phyloP scores from a whole-genome alignment of 2,329 filamentous ascomycete species.

The Dichotomopilus funicola region DNA sequence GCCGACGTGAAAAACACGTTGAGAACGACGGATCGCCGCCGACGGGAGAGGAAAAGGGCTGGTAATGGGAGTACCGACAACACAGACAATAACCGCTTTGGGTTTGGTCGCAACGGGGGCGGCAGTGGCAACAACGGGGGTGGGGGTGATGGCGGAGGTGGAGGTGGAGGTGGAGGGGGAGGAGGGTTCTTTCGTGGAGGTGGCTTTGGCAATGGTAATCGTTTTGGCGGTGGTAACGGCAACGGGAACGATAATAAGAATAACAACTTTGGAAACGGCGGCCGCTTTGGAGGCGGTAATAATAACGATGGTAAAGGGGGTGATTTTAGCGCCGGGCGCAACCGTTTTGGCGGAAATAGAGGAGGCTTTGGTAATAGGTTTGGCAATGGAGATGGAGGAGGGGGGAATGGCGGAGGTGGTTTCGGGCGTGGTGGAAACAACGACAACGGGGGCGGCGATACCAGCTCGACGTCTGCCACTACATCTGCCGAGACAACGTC shows the following conservation, averaged over 20 bases:
- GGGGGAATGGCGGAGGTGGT: not conserved
- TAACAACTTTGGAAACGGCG: not conserved
- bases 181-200: not conserved
- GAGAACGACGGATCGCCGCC: slow-evolving; percentile 3
- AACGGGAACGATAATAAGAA: not conserved
- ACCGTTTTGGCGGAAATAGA: not conserved
- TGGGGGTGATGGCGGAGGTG: not conserved
- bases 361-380: not conserved
- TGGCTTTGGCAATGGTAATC: not conserved
- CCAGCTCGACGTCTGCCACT: slow-evolving; percentile 1
- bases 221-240: not conserved
- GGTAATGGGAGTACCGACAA: not conserved
- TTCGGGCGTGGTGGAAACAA: slow-evolving; percentile 7
- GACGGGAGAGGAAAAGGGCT: slow-evolving; percentile 1
- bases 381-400: not conserved
- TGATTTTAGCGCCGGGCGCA: not conserved
- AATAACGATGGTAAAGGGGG: not conserved
- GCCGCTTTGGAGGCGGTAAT: not conserved
- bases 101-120: slow-evolving; percentile 6
- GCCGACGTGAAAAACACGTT: slow-evolving; percentile 5
- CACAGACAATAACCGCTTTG: not conserved
- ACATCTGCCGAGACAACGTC: not conserved
- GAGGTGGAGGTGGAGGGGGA: not conserved
- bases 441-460: slow-evolving; percentile 2
- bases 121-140: not conserved